phyloP scores from a whole-genome alignment of 257 asterid species.

The Avicennia marina region DNA sequence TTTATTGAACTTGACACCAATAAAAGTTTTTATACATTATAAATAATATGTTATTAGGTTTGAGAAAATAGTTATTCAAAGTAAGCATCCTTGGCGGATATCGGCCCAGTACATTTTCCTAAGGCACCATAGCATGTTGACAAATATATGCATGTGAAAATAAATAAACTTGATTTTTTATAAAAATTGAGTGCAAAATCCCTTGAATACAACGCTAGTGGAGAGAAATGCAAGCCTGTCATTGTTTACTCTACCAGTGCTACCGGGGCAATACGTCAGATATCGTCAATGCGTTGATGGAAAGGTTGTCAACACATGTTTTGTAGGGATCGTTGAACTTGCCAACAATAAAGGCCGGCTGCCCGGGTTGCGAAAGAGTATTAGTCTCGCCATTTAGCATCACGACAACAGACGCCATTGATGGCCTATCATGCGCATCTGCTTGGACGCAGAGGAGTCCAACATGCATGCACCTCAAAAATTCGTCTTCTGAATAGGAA shows the following conservation, averaged over 20 bases:
- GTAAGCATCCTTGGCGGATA: too few species aligned
- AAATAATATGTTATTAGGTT: too few species aligned
- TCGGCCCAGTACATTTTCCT: too few species aligned
- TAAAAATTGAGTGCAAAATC: too few species aligned
- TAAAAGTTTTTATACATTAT: too few species aligned
- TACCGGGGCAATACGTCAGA: constrained; percentile 15
- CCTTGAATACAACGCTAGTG: too few species aligned
- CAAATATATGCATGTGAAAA: background rate
- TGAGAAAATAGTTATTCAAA: too few species aligned
- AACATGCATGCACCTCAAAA: constrained; percentile 17
- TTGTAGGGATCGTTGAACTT: background rate
- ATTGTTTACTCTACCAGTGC: background rate
- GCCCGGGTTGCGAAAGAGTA: constrained; percentile 4
- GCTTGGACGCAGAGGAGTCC: constrained; percentile 24
- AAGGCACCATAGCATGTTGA: background rate
- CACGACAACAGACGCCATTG: constrained; percentile 21
- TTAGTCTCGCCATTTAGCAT: constrained; percentile 18
- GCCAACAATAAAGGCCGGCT: constrained; percentile 9
- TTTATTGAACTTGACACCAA: too few species aligned
- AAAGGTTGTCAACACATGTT: background rate
- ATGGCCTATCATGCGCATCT: constrained; percentile 24
- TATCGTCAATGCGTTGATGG: background rate
- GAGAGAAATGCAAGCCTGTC: too few species aligned
- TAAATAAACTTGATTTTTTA: too few species aligned
- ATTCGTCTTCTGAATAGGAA: background rate